Conservation (phyloP, 768 basidiomycete species). For the Tylopilus sp. region DNA sequence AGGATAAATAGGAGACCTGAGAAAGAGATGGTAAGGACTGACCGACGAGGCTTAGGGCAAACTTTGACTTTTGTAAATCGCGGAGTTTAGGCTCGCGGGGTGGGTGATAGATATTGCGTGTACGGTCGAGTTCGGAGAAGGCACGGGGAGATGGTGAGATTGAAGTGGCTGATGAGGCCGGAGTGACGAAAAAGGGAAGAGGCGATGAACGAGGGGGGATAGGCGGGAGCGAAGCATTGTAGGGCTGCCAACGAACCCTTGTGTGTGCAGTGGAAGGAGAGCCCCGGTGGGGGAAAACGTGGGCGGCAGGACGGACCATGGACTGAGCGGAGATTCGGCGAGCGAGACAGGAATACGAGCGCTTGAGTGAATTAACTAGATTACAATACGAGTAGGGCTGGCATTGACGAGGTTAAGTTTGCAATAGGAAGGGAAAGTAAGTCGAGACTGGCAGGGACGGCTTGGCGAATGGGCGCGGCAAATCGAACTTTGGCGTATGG, state of each 20-base stretch:
- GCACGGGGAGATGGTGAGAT: constrained; percentile 39
- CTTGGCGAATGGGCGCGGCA: constrained; percentile 19
- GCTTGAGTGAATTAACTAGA: constrained; percentile 34
- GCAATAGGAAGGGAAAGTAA: constrained; percentile 15
- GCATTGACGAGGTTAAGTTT: constrained; percentile 32
- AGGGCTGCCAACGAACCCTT: constrained; percentile 81
- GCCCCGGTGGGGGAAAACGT: constrained; percentile 66
- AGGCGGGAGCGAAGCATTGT: constrained; percentile 44
- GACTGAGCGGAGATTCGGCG: constrained; percentile 5
- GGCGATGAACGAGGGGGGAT: constrained; percentile 34
- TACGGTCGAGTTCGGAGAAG: constrained; percentile 35
- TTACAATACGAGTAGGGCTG: constrained; percentile 21
- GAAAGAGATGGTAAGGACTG: constrained; percentile 28
- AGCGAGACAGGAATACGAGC: constrained; percentile 6
- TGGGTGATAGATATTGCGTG: constrained; percentile 31
- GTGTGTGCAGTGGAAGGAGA: constrained; percentile 60
- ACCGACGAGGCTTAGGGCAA: constrained; percentile 70
- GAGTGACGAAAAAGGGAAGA: constrained; percentile 52
- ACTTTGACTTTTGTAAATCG: constrained; percentile 57
- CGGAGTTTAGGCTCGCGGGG: constrained; percentile 36
- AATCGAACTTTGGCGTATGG: constrained; percentile 25
- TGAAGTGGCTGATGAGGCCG: constrained; percentile 50
- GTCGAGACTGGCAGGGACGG: constrained; percentile 13
- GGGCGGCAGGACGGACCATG: constrained; percentile 38
- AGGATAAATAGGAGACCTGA: constrained; percentile 8